phyloP scores from a whole-genome alignment of 495 filamentous ascomycete genomes.

The Trichoderma orchidacearum region DNA sequence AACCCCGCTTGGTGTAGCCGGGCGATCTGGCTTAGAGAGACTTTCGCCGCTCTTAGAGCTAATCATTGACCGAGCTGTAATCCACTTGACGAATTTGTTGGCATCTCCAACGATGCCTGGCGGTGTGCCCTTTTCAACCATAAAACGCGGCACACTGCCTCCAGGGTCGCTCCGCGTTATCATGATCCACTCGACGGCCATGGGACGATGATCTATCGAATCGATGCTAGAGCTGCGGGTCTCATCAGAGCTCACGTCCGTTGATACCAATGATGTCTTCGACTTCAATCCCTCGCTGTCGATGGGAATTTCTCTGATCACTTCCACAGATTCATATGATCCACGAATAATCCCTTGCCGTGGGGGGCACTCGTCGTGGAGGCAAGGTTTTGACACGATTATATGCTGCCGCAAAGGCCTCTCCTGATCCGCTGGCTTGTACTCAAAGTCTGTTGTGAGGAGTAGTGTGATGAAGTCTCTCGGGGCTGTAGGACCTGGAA shows the following conservation, averaged over 20 bases:
- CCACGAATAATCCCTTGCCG: constrained; percentile 65
- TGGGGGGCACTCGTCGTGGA: constrained; percentile 56
- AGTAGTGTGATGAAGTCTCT: constrained; percentile 76
- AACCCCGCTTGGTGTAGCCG: background rate
- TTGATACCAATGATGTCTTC: constrained; percentile 15
- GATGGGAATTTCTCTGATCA: constrained; percentile 68
- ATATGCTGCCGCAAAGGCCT: constrained; percentile 52
- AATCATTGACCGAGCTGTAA: constrained; percentile 32
- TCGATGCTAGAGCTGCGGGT: constrained; percentile 9
- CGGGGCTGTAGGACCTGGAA: constrained; percentile 76
- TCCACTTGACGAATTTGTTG: constrained; percentile 77
- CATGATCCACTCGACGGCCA: constrained; percentile 90
- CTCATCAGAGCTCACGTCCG: constrained; percentile 17
- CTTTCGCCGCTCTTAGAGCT: constrained; percentile 1
- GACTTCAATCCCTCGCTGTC: constrained; percentile 14
- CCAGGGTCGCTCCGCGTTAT: constrained; percentile 89
- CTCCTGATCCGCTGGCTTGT: constrained; percentile 2
- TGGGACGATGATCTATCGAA: constrained; percentile 29
- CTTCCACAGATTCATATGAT: constrained; percentile 81
- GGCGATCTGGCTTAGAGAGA: constrained; percentile 5
- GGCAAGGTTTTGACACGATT: constrained; percentile 72
- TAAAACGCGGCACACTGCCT: constrained; percentile 81
- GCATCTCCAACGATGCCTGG: constrained; percentile 72
- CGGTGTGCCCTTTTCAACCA: constrained; percentile 88
- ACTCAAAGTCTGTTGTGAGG: constrained; percentile 37